These are phyloP conservation scores for Pseudoneurospora amorphoporcata DNA, from an alignment of 495 filamentous ascomycete genomes.

Conservation along the genomic window DNA sequence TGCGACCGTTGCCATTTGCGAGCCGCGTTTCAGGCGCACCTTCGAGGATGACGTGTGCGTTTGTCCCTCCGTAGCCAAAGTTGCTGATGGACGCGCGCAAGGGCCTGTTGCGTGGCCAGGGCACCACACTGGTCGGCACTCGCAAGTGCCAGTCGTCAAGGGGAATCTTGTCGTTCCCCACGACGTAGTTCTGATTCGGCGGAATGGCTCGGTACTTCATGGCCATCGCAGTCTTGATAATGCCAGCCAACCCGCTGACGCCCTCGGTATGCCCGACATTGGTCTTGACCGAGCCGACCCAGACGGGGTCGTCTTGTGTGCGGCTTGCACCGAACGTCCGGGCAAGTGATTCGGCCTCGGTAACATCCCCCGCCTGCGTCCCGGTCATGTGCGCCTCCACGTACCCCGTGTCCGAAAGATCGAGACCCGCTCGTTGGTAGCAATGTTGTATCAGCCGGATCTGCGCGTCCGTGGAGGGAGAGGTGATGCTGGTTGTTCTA, in stretches of 20 bases:
- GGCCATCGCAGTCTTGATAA: constrained; percentile 38
- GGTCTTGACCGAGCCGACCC: constrained; percentile 35
- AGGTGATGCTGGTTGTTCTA: constrained; percentile 36
- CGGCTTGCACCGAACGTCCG: background rate
- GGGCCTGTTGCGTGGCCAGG: constrained; percentile 3
- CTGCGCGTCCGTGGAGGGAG: constrained; percentile 41
- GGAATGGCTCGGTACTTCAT: constrained; percentile 30
- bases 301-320: constrained; percentile 1
- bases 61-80: constrained; percentile 41
- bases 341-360: constrained; percentile 19
- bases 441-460: constrained; percentile 33
- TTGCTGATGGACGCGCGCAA: constrained; percentile 31
- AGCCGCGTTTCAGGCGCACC: background rate
- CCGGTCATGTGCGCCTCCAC: constrained; percentile 25
- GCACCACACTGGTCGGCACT: constrained; percentile 4
- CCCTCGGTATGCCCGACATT: constrained; percentile 36
- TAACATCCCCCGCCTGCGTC: constrained; percentile 43
- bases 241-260: constrained; percentile 27
- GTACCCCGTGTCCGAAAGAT: constrained; percentile 18
- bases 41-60: constrained; percentile 37
- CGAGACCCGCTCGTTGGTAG: constrained; percentile 30
- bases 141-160: constrained; percentile 5
- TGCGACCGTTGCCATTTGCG: background rate
- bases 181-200: constrained; percentile 23
- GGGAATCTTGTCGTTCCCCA: constrained; percentile 12